Percentiles rank a stretch among this genome's conserved stretches.
Conservation (phyloP, 2,329 filamentous ascomycete species). For the Leptographium procerum region DNA sequence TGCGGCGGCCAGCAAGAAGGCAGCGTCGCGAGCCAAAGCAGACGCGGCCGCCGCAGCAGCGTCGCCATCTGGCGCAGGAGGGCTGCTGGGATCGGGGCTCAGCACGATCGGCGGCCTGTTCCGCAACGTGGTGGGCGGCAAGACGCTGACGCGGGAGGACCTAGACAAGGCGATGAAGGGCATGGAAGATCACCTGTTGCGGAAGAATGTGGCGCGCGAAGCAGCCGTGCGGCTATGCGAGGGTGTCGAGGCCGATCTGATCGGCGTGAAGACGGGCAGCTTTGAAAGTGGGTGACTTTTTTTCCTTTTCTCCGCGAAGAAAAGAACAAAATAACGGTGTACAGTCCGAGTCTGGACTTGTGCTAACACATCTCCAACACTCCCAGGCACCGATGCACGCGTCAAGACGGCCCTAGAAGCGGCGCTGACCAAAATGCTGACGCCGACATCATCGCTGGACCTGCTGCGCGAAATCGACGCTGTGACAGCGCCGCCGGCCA, state of each 20-base stretch:
- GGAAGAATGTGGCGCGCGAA: constrained; percentile 94
- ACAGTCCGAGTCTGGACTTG: too few species aligned
- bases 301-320: neutral
- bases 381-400: constrained; percentile 58
- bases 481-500: constrained; percentile 54
- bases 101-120: constrained; percentile 81
- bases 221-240: constrained; percentile 85
- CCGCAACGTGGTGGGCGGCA: constrained; percentile 89
- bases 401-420: constrained; percentile 83
- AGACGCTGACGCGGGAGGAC: constrained; percentile 79
- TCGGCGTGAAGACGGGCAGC: constrained; percentile 81
- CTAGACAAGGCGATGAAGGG: constrained; percentile 86
- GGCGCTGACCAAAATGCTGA: constrained; percentile 88
- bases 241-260: constrained; percentile 77
- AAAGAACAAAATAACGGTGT: too few species aligned
- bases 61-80: constrained; percentile 23
- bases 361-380: too few species aligned
- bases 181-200: constrained; percentile 89
- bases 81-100: constrained; percentile 67
- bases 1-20: constrained; percentile 38
- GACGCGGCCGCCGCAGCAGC: constrained; percentile 17
- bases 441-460: constrained; percentile 87
- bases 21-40: constrained; percentile 26
- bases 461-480: constrained; percentile 85
- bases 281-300: constrained; percentile 54